phyloP scores from a whole-genome alignment of 1,139 yeast species.

The Pichia inconspicua region DNA sequence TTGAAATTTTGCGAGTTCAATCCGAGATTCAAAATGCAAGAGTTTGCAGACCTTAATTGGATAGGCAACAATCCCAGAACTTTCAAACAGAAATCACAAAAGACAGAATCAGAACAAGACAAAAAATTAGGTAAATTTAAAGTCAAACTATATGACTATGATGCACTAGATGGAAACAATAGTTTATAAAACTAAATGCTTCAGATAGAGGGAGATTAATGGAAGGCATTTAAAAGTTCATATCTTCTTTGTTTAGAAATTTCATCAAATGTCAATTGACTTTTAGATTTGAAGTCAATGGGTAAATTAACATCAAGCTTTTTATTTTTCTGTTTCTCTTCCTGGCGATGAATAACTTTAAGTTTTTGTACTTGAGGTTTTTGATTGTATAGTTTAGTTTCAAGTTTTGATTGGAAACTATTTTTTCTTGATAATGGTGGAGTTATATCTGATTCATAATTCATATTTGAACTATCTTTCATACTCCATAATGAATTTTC shows the following conservation, averaged over 20 bases:
- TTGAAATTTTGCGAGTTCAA: constrained; percentile 5
- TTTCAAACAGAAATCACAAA: constrained; percentile 3
- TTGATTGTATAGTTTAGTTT: constrained; percentile 3
- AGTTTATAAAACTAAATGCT: neutral
- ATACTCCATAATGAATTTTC: neutral
- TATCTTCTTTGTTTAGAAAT: constrained; percentile 14
- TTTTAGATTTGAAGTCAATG: neutral
- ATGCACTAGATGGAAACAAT: neutral
- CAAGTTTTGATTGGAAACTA: constrained; percentile 4
- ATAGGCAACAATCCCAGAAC: neutral
- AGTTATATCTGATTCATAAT: neutral
- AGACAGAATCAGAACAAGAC: constrained; percentile 8
- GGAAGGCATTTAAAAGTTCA: constrained; percentile 14
- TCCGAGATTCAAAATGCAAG: constrained; percentile 7
- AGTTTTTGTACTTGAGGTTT: constrained; percentile 2
- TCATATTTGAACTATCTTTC: neutral
- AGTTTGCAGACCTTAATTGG: constrained; percentile 4
- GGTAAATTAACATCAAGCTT: constrained; percentile 11
- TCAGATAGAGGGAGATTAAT: neutral
- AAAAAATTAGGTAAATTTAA: constrained; percentile 10
- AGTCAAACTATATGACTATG: constrained; percentile 18
- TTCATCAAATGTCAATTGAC: constrained; percentile 7
- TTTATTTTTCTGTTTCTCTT: constrained; percentile 2
- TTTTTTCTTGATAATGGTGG: neutral
- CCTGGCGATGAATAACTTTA: constrained; percentile 9